Base-by-base conservation (phyloP, 2,329 filamentous ascomycete species). In the Chaetomium sp. region DNA sequence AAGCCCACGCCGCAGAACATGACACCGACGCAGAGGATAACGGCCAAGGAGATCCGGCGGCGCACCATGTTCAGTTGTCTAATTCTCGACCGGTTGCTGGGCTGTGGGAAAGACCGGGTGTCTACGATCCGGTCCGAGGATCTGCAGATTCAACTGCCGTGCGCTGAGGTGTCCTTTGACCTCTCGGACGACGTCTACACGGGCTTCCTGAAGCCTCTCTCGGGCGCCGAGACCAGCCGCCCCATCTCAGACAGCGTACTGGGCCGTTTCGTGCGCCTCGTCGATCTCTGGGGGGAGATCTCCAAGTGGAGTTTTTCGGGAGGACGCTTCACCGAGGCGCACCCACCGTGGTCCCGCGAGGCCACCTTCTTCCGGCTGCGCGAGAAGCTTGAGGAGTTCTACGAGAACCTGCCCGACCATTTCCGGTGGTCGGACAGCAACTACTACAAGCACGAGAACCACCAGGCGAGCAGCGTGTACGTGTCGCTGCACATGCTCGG, bases 1-100 rank as follows among this genome's bases (percentile, higher is more conserved):
- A 46, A 41, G 10, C 43, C 50, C 33, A 47, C 52, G 19, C 55
- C 51, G 40, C 42, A 56, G 32, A 19, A 57, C 37, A 55, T 64
- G 49, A 45, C 54, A 5, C 52, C 46, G 14, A 52, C 59, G 9
- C 61, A 62, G 48, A 56, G 73, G 12, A 77, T 80, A 47, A 79
- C 86, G 27, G 72, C 79, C 38, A 81, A 81, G 55, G 87, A 90
- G 67, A 79, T 85, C 10, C 75, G 78, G 57, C 76, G 87, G 33
- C 79, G 87, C 6, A 88, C 86, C 0, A 87, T 89, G 74, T 89
- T 86, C 74, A 88, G 86, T 62, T 88, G 86, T 64, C 84, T 87
- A 56, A 83, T 89, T 51, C 74, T 90, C 62, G 87, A 90, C 66
- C 80, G 85, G 3, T 81, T 88, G 68, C 71, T 89, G 32, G 80